These are phyloP conservation scores for Seiridium unicorne DNA, from an alignment of 2,329 filamentous ascomycete genomes.

Conservation along the genomic window DNA sequence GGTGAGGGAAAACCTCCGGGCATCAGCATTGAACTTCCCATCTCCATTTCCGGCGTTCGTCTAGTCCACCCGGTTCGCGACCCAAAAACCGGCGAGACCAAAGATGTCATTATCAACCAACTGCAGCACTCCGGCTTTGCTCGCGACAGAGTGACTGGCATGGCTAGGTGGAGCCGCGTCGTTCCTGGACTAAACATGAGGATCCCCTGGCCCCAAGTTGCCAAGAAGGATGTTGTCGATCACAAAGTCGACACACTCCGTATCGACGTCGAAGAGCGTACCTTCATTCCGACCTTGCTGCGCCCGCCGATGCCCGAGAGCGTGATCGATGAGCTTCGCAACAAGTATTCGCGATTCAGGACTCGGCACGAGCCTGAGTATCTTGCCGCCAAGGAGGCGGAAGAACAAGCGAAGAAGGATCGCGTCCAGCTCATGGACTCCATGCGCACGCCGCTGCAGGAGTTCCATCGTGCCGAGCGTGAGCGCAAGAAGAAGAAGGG, in stretches of 20 bases:
- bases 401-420: slow-evolving; percentile 49
- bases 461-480: slow-evolving; percentile 56
- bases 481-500: slow-evolving; percentile 49
- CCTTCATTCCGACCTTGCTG: slow-evolving; percentile 76
- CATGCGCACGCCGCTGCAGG: slow-evolving; percentile 53
- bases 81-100: slow-evolving; percentile 58
- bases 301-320: slow-evolving; percentile 72
- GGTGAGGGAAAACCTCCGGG: slow-evolving; percentile 34
- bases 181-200: slow-evolving; percentile 70
- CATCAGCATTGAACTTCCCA: slow-evolving; percentile 48
- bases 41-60: slow-evolving; percentile 72
- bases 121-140: slow-evolving; percentile 54
- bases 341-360: slow-evolving; percentile 79
- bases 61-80: slow-evolving; percentile 77
- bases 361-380: slow-evolving; percentile 77
- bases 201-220: slow-evolving; percentile 72
- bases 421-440: slow-evolving; percentile 34
- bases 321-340: slow-evolving; percentile 84
- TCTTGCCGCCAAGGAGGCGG: slow-evolving; percentile 59
- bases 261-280: slow-evolving; percentile 70
- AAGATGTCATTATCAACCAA: slow-evolving; percentile 77
- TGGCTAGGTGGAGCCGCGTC: slow-evolving; percentile 52
- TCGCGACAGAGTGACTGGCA: slow-evolving; percentile 47
- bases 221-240: slow-evolving; percentile 50
- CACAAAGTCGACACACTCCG: slow-evolving; percentile 70